Base-by-base conservation (phyloP, 257 asterid species). In the Solanum virginianum region DNA sequence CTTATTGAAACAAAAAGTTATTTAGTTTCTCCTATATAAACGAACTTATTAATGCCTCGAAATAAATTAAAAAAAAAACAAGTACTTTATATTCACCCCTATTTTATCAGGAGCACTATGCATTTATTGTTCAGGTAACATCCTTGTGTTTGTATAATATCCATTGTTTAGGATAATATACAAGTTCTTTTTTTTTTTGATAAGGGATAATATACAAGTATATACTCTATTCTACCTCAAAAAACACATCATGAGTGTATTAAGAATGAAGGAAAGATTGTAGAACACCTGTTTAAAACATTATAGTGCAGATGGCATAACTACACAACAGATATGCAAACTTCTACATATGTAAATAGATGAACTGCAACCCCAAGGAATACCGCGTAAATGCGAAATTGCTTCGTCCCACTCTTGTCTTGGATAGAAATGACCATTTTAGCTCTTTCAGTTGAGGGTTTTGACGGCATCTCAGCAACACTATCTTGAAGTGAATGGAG, bases 321-420 rank as follows among this genome's bases (percentile, higher is more conserved):
- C 65, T 16, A 53, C 49, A 79, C 24, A 29, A 79, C 83, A 79
- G 47, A 53, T 79, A 36, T 53, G 49, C 65, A 79, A 79, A 32
- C 47, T 51, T 53, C 47, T 24, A 51, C 16, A 79, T 51, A 79
- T 29, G 49, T 79, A 79, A 53, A 51, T 51, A 79, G 15, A 79
- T 24, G 49, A 79, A 53, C 24, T 53, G 65, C 83, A 53, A 57
- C 49, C 47, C 62, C 83, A 55, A 22, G 75, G 29, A 66, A 45
- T 87, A 87, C 89, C 89, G 60, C 60, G 39, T 77, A 87, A 11
- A 87, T 51, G 2, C 89, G 86, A 84, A 87, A 87, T 57, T 84
- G 87, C 66, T 87, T 83, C 6, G 22, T 20, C 56, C 70, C 87
- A 18, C 84, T 85, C 87, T 84, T 79, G 70, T 79, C 84, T 49